Conservation (phyloP, 352 stramenopile genomes). For the Pythium aristosporum region DNA sequence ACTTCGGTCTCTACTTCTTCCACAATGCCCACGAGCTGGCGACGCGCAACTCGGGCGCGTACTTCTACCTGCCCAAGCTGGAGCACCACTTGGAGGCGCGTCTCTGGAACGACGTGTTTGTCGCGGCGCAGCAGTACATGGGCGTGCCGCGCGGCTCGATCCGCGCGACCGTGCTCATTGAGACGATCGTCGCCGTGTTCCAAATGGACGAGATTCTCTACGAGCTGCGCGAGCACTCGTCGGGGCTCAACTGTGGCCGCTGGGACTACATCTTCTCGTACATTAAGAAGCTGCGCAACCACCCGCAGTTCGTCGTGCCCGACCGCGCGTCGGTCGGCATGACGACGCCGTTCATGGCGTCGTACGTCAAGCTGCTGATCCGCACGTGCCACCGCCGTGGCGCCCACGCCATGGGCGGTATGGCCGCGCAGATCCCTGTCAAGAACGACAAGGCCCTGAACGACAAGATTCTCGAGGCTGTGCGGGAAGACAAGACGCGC, state of each 20-base stretch:
- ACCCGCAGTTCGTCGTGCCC: constrained; percentile 90
- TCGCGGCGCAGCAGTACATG: constrained; percentile 90
- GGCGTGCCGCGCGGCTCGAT: constrained; percentile 91
- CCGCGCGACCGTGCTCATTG: constrained; percentile 93
- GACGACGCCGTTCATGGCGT: constrained; percentile 93
- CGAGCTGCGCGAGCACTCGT: constrained; percentile 93
- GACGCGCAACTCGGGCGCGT: constrained; percentile 82
- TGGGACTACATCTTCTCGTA: constrained; percentile 99
- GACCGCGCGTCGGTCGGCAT: constrained; percentile 93
- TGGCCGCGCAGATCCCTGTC: constrained; percentile 96
- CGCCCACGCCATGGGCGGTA: constrained; percentile 96
- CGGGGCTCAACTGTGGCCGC: constrained; percentile 96
- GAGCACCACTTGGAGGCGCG: constrained; percentile 94
- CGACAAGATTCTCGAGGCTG: constrained; percentile 86
- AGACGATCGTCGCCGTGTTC: constrained; percentile 96
- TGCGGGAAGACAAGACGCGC: constrained; percentile 90
- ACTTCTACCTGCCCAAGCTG: constrained; percentile 97
- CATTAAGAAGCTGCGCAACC: constrained; percentile 95
- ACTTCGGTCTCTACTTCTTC: constrained; percentile 97
- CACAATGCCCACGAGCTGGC: constrained; percentile 93
- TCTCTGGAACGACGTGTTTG: constrained; percentile 97
- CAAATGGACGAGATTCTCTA: constrained; percentile 98
- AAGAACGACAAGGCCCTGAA: constrained; percentile 91
- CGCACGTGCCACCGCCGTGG: constrained; percentile 94
- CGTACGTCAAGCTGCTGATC: constrained; percentile 95